Conservation (phyloP, 179 eudicot genomes). For the Beta lomatogona region DNA sequence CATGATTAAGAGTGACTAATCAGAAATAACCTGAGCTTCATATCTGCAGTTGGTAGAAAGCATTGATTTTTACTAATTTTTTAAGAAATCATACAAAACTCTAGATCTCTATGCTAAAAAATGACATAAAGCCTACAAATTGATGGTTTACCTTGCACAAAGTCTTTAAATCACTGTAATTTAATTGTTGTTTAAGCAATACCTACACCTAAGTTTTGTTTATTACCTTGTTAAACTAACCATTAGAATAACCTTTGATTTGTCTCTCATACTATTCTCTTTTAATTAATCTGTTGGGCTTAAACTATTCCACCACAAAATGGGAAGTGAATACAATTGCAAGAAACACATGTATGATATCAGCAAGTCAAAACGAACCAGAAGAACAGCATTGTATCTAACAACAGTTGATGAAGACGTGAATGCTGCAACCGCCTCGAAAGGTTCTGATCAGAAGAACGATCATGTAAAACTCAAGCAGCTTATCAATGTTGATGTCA, state of each 20-base stretch:
- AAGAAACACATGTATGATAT: conserved; percentile 30
- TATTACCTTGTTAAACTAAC: background rate
- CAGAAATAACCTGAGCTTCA: background rate
- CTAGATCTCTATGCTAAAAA: conserved; percentile 5
- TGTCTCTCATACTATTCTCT: background rate
- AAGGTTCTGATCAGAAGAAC: conserved; percentile 5
- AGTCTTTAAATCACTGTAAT: conserved; percentile 19
- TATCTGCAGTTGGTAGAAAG: conserved; percentile 19
- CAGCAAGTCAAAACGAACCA: conserved; percentile 34
- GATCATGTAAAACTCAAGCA: conserved; percentile 33
- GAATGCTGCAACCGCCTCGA: background rate
- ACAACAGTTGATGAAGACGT: background rate
- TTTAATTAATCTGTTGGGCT: background rate
- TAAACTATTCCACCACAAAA: background rate
- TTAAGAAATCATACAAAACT: background rate
- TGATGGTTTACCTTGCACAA: conserved; percentile 35
- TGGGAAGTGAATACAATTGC: conserved; percentile 3
- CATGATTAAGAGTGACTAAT: background rate
- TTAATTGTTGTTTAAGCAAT: conserved; percentile 33
- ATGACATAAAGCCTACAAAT: conserved; percentile 34
- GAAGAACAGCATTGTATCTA: conserved; percentile 19
- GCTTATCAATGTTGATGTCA: conserved; percentile 25
- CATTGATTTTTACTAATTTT: background rate
- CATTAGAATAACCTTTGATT: background rate
- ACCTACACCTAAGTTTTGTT: conserved; percentile 5